These are phyloP conservation scores for Claviceps citrina DNA, from an alignment of 2,329 filamentous ascomycete genomes.

Conservation along the genomic window DNA sequence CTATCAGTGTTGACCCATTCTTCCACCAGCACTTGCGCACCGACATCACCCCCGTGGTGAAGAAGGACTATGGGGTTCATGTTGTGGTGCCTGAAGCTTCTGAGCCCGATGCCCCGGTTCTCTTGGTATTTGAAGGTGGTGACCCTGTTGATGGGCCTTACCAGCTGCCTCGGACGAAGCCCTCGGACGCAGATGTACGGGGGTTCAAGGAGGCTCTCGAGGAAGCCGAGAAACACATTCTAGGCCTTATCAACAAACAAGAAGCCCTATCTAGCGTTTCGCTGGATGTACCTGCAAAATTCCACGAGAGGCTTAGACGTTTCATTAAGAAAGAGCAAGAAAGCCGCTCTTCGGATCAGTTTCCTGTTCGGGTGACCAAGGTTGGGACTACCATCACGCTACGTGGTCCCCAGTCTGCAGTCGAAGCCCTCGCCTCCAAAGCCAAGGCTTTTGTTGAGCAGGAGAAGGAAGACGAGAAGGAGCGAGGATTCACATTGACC, in stretches of 20 bases:
- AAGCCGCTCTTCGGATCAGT: constrained; percentile 38
- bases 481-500: constrained; percentile 69
- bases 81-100: constrained; percentile 52
- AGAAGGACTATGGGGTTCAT: constrained; percentile 56
- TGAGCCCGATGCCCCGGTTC: constrained; percentile 44
- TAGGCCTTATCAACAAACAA: constrained; percentile 42
- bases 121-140: constrained; percentile 63
- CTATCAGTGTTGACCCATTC: constrained; percentile 58
- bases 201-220: constrained; percentile 40
- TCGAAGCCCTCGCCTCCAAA: constrained; percentile 57
- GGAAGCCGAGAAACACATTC: constrained; percentile 41
- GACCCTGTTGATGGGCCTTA: constrained; percentile 31
- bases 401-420: constrained; percentile 58
- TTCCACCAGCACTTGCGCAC: constrained; percentile 59
- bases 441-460: constrained; percentile 68
- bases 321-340: constrained; percentile 53
- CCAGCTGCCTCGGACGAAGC: constrained; percentile 38
- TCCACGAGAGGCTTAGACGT: constrained; percentile 45
- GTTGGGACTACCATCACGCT: constrained; percentile 50
- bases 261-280: constrained; percentile 34
- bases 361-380: constrained; percentile 44
- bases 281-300: constrained; percentile 46
- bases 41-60: constrained; percentile 46
- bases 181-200: constrained; percentile 32
- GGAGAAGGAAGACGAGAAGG: constrained; percentile 83